phyloP scores from a whole-genome alignment of 768 basidiomycete species.

The Lactifluus pinguis region DNA sequence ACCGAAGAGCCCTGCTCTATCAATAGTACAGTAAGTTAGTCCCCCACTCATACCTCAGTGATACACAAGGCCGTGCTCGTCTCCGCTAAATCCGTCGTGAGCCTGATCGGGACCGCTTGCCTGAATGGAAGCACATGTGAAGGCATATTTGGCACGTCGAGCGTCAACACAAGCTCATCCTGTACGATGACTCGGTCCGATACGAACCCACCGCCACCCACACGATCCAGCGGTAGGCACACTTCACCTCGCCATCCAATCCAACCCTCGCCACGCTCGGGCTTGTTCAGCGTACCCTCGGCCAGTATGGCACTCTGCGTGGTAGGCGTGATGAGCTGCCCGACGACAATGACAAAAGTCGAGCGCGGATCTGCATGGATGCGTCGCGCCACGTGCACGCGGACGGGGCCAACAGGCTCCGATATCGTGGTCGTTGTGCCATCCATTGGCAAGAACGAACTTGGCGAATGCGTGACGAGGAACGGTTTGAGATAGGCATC shows the following conservation, averaged over 20 bases:
- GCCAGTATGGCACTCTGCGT: background rate
- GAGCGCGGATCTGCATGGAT: slow-evolving; percentile 7
- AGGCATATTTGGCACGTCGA: background rate
- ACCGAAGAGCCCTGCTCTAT: background rate
- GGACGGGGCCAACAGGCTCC: background rate
- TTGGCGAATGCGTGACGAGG: background rate
- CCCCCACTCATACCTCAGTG: background rate
- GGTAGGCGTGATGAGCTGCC: background rate
- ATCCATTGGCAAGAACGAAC: slow-evolving; percentile 10
- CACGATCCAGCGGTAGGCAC: background rate
- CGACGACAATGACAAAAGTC: slow-evolving; percentile 11
- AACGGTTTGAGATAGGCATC: slow-evolving; percentile 12
- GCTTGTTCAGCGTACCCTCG: background rate
- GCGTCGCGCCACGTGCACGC: slow-evolving; percentile 7
- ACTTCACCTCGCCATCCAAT: slow-evolving; percentile 16
- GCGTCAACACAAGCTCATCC: slow-evolving; percentile 10
- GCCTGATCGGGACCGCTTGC: slow-evolving; percentile 9
- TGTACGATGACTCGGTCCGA: slow-evolving; percentile 8
- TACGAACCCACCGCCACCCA: slow-evolving; percentile 2
- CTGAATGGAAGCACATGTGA: slow-evolving; percentile 14
- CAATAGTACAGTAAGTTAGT: no score
- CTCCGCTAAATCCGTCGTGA: slow-evolving; percentile 9
- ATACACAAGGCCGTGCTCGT: background rate
- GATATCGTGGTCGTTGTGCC: no score
- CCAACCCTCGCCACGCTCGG: background rate